Evolutionary conservation across 2,329 filamentous ascomycete species (phyloP).

Genomic region (Colletotrichum tropicicola): DNA sequence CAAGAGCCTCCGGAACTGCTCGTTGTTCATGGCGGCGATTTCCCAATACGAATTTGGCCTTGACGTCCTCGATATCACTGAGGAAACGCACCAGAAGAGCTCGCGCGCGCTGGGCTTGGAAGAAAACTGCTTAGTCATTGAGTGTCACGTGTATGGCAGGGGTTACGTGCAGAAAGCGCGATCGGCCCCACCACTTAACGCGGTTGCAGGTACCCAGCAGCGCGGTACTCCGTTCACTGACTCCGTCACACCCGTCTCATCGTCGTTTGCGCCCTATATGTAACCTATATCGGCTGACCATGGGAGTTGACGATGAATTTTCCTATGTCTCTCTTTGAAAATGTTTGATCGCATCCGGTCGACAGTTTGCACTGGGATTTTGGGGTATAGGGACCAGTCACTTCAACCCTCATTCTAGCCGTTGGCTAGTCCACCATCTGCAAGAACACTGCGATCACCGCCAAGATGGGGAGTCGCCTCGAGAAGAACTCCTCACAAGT

Average conservation of each 20-base stretch:
- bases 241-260: not conserved
- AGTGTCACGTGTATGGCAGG: constrained; percentile 40
- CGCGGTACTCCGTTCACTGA: not conserved
- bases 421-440: not conserved
- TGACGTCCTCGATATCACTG: not conserved
- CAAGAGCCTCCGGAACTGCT: constrained; percentile 88
- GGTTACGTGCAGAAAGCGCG: constrained; percentile 49
- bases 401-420: no score
- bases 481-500: constrained; percentile 71
- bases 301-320: not conserved
- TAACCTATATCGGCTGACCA: not conserved
- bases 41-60: not conserved
- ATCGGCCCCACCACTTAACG: constrained; percentile 43
- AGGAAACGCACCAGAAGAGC: not conserved
- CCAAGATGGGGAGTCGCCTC: constrained; percentile 66
- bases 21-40: constrained; percentile 81
- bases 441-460: not conserved
- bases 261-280: not conserved
- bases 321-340: not conserved
- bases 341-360: not conserved
- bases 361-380: not conserved
- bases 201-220: constrained; percentile 34
- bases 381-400: no score
- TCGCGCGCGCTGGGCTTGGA: not conserved
- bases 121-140: constrained; percentile 4